Evolutionary conservation across 495 filamentous ascomycete species (phyloP), one percentile per base, ranked within the genome.

Genomic region (Xylaria intraflava): DNA sequence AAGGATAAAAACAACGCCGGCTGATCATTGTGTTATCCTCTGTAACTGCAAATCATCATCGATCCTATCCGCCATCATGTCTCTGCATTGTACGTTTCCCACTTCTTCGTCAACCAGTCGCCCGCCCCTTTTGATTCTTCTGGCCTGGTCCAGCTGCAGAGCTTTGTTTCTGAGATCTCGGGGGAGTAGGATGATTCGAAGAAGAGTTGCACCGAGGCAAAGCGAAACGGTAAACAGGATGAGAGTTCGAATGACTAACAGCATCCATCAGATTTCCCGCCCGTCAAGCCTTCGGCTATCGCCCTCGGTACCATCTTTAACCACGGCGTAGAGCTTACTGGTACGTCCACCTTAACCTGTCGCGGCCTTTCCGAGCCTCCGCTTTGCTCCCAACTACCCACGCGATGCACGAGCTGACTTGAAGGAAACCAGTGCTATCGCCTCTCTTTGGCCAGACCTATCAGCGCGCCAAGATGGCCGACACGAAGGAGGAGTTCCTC

Each of bases 221-320:
- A 29, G 9, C 27, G 27, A 29, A 4, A 9, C 4, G 27, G 27
- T 29, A 4, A 9, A 9, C 14, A 1, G 12, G 44, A 44, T 42
- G 11, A 17, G 40, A 51, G 55, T 23, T 31, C 31, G 11, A 56
- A 29, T 23, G 43, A 44, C 63, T 69, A 51, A 73, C 53, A 51
- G 4, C 7, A 30, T 38, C 19, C 2, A 17, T 1, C 63, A 95
- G 89, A 96, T 66, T 83, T 98, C 55, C 93, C 93, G 61, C 80
- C 93, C 39, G 93, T 98, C 64, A 97, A 96, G 84, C 93, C 93
- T 45, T 96, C 92, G 45, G 93, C 93, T 56, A 95, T 98, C 65
- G 93, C 92, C 59, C 81, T 96, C 61, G 93, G 93, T 71, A 95
- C 93, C 36, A 69, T 89, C 69, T 98, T 95, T 83, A 96, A 87